These are phyloP conservation scores for Ambispora gerdemannii DNA, from an alignment of 192 early-diverging fungal genomes.

Conservation along the genomic window DNA sequence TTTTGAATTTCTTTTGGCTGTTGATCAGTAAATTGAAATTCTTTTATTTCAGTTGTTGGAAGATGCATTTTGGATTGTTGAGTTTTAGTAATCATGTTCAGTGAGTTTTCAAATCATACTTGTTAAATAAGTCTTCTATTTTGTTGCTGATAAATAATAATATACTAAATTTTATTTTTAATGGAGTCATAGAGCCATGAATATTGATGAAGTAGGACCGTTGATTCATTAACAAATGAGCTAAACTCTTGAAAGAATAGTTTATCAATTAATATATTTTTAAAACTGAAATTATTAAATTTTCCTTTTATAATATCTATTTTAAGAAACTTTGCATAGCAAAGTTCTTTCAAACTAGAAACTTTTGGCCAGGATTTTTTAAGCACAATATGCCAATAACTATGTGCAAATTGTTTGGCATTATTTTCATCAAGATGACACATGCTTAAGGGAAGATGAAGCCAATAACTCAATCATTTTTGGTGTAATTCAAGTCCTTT, in stretches of 20 bases:
- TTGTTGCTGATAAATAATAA: constrained; percentile 16
- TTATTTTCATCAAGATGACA: no score
- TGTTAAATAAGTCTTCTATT: neutral
- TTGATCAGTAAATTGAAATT: no score
- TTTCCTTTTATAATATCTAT: neutral
- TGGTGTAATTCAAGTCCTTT: no score
- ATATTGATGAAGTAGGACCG: neutral
- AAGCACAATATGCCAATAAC: no score
- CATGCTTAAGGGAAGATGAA: no score
- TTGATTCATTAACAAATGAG: neutral
- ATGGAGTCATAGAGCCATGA: neutral
- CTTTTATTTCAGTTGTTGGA: no score
- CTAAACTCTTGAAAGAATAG: neutral
- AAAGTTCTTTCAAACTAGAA: no score
- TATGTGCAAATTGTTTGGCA: no score
- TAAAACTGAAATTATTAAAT: constrained; percentile 6
- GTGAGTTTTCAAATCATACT: neutral
- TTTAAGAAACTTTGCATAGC: neutral
- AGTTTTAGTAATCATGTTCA: neutral
- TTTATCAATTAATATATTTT: neutral
- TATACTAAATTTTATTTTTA: constrained; percentile 5
- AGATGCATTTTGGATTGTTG: constrained; percentile 1
- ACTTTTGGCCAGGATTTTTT: no score
- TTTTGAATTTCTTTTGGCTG: no score
- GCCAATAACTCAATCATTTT: neutral